Evolutionary conservation across 2,329 filamentous ascomycete species (phyloP), one percentile per base, ranked within the genome.

Genomic region (Ilyonectria mors-panacis): DNA sequence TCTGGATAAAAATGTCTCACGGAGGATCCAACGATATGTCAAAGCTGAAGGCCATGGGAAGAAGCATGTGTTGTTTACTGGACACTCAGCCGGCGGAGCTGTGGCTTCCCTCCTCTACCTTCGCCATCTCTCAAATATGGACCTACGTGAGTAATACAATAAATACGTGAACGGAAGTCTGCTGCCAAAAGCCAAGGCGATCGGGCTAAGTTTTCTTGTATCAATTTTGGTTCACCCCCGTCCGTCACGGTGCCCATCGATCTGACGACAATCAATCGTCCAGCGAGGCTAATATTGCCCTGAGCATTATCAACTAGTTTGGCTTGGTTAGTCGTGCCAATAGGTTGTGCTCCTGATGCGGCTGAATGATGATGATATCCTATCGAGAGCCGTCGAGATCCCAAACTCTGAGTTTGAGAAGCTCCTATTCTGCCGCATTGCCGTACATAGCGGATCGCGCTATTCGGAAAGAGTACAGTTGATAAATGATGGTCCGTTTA

Each of bases 221-320:
- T 72, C 13, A 73, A 73, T 1, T 73, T 75, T 63, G 73, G 73
- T 9, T 60, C 73, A 26, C 71, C 71, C 8, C 71, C 73, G 3
- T 74, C 66, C 9, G 51, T 75, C 23, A 67, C 70, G 6, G 19
- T 26, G 9, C 54, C 55, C 8, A 13, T 72, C 26, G 51, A 69
- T 19, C 39, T 70, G 9, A 58, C 63, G 10, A 55, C 28, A 15
- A 66, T 63, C 55, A 64, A 2, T 13, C 58, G 4, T n/a, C 50
- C 3, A 37, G 10, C 19, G 37, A 42, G 1, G 19, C 15, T 59
- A 65, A 73, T 3, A 12, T 74, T 2, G 73, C 61, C 9, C 9
- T 75, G n/a, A 75, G 74, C n/a, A 65, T 75, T 13, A 68, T 70
- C 42, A 75, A 75, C n/a, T 71, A 75, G 44, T 75, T 75, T 13